phyloP scores from a whole-genome alignment of 2,329 filamentous ascomycete genomes.

The Erysiphe pisi region DNA sequence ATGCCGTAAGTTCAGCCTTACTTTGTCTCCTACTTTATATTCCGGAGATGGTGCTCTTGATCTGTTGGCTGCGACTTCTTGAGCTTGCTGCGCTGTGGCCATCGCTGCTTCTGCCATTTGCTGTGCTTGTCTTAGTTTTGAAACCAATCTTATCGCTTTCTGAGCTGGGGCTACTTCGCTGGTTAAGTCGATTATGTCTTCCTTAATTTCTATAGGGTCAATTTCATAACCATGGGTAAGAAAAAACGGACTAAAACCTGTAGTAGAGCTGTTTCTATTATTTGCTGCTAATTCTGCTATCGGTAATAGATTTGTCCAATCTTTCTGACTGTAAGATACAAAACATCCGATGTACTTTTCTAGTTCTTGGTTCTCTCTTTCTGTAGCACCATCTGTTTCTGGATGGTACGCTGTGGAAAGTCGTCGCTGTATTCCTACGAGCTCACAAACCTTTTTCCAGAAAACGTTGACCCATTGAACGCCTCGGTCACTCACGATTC shows the following conservation, averaged over 20 bases:
- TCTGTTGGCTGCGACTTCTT: not conserved
- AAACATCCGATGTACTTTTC: slow-evolving; percentile 15
- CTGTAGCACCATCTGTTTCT: slow-evolving; percentile 4
- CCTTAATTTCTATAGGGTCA: not conserved
- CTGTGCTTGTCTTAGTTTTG: not conserved
- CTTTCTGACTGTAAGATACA: slow-evolving; percentile 20
- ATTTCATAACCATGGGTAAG: not conserved
- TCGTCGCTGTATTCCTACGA: not conserved
- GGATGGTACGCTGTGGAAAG: slow-evolving; percentile 17
- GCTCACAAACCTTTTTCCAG: not conserved
- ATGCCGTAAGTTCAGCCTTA: not conserved
- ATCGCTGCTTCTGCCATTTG: not conserved
- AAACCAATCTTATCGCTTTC: not conserved
- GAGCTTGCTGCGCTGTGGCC: not conserved
- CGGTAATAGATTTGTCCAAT: slow-evolving; percentile 27
- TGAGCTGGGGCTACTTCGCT: not conserved
- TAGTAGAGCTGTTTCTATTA: slow-evolving; percentile 23
- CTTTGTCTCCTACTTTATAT: not conserved
- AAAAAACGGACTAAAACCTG: not conserved
- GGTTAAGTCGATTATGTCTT: not conserved
- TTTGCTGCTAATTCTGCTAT: not conserved
- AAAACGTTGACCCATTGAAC: too few relatives aligned
- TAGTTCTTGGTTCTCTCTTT: slow-evolving; percentile 28
- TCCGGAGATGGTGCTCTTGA: not conserved
- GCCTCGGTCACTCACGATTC: too few relatives aligned